Evolutionary conservation across 176 grass and related monocot genomes (phyloP).

Genomic region (Ananas comosus): DNA sequence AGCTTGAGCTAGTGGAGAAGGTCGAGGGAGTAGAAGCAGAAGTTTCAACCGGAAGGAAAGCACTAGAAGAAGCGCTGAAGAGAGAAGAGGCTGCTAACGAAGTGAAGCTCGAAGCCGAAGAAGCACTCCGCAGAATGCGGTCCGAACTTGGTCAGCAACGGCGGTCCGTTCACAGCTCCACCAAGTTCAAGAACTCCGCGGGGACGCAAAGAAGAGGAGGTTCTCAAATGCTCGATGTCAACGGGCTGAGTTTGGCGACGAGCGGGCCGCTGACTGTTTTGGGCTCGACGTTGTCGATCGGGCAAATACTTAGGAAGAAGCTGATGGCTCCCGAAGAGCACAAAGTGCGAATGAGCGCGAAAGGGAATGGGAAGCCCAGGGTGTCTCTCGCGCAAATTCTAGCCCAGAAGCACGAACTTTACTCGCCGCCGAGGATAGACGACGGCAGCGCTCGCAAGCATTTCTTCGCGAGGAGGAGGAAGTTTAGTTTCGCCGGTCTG

Average conservation of each 20-base stretch:
- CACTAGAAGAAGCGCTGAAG: constrained; percentile 59
- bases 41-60: constrained; percentile 62
- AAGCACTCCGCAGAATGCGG: constrained; percentile 41
- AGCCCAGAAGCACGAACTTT: constrained; percentile 59
- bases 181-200: constrained; percentile 59
- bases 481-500: constrained; percentile 45
- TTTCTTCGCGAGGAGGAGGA: constrained; percentile 48
- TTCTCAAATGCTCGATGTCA: constrained; percentile 52
- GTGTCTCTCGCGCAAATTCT: constrained; percentile 82
- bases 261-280: constrained; percentile 4
- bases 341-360: constrained; percentile 9
- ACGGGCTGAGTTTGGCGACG: constrained; percentile 68
- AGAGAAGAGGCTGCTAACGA: constrained; percentile 59
- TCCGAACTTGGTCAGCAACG: constrained; percentile 42
- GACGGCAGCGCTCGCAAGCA: constrained; percentile 39
- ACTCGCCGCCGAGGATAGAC: constrained; percentile 41
- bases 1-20: constrained; percentile 62
- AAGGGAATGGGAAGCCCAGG: constrained; percentile 27
- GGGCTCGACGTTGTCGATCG: constrained; percentile 50
- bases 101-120: constrained; percentile 44
- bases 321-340: constrained; percentile 39
- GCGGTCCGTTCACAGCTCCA: constrained; percentile 24
- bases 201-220: constrained; percentile 17
- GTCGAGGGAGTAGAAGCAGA: constrained; percentile 73
- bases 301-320: constrained; percentile 94